phyloP scores from a whole-genome alignment of 1,284 basidiomycete species.

The Ustilago lituana region DNA sequence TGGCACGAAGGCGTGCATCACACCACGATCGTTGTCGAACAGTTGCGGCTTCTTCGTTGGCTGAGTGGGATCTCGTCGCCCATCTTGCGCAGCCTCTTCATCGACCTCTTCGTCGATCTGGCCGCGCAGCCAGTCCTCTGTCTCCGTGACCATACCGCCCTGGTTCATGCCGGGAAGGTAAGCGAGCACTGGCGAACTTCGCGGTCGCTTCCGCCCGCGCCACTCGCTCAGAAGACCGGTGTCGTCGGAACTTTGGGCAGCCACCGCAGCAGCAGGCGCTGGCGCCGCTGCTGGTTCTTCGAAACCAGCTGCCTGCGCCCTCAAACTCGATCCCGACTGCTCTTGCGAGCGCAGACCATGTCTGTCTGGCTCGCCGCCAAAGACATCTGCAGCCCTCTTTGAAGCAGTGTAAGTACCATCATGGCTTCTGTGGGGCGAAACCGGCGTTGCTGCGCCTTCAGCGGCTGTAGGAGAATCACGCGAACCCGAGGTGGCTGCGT shows the following conservation, averaged over 20 bases:
- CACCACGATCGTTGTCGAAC: slow-evolving; percentile 15
- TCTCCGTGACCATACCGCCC: slow-evolving; percentile 14
- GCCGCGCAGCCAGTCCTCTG: slow-evolving; percentile 13
- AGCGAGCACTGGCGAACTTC: slow-evolving; percentile 24
- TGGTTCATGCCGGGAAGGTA: slow-evolving; percentile 7
- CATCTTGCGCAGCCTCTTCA: slow-evolving; percentile 1
- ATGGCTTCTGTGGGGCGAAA: slow-evolving; percentile 1
- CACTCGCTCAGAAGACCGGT: slow-evolving; percentile 9
- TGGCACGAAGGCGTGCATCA: slow-evolving; percentile 29
- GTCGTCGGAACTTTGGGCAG: slow-evolving; percentile 3
- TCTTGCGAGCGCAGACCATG: background rate
- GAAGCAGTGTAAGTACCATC: background rate
- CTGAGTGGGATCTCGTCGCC: background rate
- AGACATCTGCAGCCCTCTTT: background rate
- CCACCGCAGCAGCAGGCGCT: background rate
- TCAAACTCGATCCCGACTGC: background rate
- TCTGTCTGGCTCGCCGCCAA: background rate
- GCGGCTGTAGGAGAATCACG: background rate
- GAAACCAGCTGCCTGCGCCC: background rate
- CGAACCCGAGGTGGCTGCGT: background rate
- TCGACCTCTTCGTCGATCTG: slow-evolving; percentile 21
- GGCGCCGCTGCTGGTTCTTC: background rate
- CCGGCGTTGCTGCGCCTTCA: background rate
- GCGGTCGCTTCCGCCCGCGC: slow-evolving; percentile 30
- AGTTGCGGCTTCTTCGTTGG: slow-evolving; percentile 3